Percentiles rank a stretch among this genome's conserved stretches.
phyloP scores from a whole-genome alignment of 306 rosid genomes.

The Dryas drummondii region DNA sequence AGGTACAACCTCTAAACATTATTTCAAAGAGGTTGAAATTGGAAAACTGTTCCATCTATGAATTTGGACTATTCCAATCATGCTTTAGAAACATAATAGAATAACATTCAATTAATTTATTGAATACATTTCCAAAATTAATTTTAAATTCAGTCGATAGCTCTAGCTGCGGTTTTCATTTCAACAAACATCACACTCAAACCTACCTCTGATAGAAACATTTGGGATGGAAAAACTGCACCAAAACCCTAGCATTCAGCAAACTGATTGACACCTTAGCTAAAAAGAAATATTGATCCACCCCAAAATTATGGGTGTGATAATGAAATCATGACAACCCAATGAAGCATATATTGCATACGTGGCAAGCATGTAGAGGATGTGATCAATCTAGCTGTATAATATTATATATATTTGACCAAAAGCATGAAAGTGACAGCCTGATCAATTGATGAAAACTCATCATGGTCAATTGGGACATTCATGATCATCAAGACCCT shows the following conservation, averaged over 20 bases:
- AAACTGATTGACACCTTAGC: slow-evolving; percentile 38
- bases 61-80: slow-evolving; percentile 39
- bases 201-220: slow-evolving; percentile 69
- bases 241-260: slow-evolving; percentile 42
- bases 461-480: slow-evolving; percentile 4
- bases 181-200: slow-evolving; percentile 58
- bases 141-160: slow-evolving; percentile 27
- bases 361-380: slow-evolving; percentile 40
- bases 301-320: slow-evolving; percentile 14
- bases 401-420: slow-evolving; percentile 21
- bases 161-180: slow-evolving; percentile 45
- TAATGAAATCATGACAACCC: neutral
- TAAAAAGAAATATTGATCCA: slow-evolving; percentile 13
- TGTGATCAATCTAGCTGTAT: slow-evolving; percentile 25
- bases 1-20: slow-evolving; percentile 17
- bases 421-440: slow-evolving; percentile 11
- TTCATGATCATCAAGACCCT: neutral
- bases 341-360: neutral
- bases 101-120: neutral
- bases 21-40: slow-evolving; percentile 41
- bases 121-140: neutral
- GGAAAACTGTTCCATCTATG: slow-evolving; percentile 32
- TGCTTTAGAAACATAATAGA: slow-evolving; percentile 10
- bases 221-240: slow-evolving; percentile 51
- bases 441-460: slow-evolving; percentile 5